Conservation (phyloP, 306 rosid genomes). For the Corylus heterophylla region DNA sequence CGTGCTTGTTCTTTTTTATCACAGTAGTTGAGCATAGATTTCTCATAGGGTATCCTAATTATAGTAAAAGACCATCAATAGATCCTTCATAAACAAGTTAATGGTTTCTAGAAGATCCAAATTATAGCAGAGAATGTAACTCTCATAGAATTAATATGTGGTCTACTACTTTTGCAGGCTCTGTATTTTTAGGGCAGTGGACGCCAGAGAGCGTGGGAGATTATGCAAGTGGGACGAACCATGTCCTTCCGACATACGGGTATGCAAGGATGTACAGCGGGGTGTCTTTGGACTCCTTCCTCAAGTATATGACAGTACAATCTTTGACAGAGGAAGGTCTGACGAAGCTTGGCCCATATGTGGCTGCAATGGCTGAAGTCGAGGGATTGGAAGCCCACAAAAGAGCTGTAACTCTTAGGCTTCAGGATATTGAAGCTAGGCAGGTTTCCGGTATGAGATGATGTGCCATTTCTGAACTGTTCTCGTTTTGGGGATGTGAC, state of each 20-base stretch:
- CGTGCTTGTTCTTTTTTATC: not conserved
- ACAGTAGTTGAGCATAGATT: not conserved
- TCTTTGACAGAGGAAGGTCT: slow-evolving; percentile 96
- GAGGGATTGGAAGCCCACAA: slow-evolving; percentile 96
- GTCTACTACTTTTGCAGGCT: slow-evolving; percentile 52
- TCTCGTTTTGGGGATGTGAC: not conserved
- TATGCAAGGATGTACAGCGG: slow-evolving; percentile 99
- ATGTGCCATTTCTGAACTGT: slow-evolving; percentile 11
- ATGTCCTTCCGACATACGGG: slow-evolving; percentile 97
- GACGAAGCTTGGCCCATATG: slow-evolving; percentile 78
- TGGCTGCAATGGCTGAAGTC: slow-evolving; percentile 90
- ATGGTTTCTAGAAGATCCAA: not conserved
- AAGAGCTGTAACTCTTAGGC: slow-evolving; percentile 91
- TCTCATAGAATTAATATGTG: not conserved
- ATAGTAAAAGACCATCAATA: not conserved
- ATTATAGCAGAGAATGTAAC: not conserved
- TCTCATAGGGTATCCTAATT: not conserved
- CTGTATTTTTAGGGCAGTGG: slow-evolving; percentile 93
- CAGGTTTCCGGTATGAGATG: slow-evolving; percentile 52
- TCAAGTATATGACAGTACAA: slow-evolving; percentile 90
- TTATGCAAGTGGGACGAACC: slow-evolving; percentile 97
- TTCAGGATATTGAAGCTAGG: slow-evolving; percentile 80
- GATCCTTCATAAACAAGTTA: not conserved
- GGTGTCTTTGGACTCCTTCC: slow-evolving; percentile 87
- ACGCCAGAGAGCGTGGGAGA: slow-evolving; percentile 99